phyloP scores from a whole-genome alignment of 2,329 filamentous ascomycete genomes.

The Xylariaceae sp. region DNA sequence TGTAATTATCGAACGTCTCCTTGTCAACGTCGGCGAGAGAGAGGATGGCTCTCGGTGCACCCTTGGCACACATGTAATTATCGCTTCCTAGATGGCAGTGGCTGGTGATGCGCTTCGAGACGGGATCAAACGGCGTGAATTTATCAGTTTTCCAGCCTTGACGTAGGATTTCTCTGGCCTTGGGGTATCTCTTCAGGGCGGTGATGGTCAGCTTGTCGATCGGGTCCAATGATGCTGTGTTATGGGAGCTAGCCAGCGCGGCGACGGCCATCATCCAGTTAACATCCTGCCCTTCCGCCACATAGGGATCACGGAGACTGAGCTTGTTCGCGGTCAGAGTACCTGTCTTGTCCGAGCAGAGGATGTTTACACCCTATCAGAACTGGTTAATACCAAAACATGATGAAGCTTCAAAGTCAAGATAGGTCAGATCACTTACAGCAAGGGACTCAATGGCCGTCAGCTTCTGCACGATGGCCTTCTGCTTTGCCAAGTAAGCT shows the following conservation, averaged over 20 bases:
- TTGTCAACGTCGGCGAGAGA: constrained; percentile 62
- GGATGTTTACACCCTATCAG: constrained; percentile 60
- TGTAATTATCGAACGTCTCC: constrained; percentile 61
- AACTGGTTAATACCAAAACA: constrained; percentile 6
- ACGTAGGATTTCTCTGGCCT: constrained; percentile 68
- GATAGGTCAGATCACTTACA: constrained; percentile 23
- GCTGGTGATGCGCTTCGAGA: constrained; percentile 73
- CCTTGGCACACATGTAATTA: constrained; percentile 68
- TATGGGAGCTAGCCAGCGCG: constrained; percentile 70
- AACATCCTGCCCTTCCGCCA: constrained; percentile 69
- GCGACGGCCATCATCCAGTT: constrained; percentile 83
- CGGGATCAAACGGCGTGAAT: constrained; percentile 72
- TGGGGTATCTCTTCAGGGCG: constrained; percentile 70
- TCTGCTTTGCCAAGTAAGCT: constrained; percentile 70
- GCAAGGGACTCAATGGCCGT: constrained; percentile 72
- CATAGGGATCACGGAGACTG: constrained; percentile 70
- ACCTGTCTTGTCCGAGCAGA: constrained; percentile 79
- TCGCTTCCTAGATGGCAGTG: constrained; percentile 64
- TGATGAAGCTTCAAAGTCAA: background rate
- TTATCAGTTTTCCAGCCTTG: constrained; percentile 72
- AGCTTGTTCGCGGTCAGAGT: constrained; percentile 71
- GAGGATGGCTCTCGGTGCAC: constrained; percentile 70
- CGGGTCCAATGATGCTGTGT: constrained; percentile 70
- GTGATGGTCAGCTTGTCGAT: constrained; percentile 76
- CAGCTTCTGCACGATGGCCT: constrained; percentile 74